phyloP scores from a whole-genome alignment of 1,139 yeast species.

The Protomyces gravidus region DNA sequence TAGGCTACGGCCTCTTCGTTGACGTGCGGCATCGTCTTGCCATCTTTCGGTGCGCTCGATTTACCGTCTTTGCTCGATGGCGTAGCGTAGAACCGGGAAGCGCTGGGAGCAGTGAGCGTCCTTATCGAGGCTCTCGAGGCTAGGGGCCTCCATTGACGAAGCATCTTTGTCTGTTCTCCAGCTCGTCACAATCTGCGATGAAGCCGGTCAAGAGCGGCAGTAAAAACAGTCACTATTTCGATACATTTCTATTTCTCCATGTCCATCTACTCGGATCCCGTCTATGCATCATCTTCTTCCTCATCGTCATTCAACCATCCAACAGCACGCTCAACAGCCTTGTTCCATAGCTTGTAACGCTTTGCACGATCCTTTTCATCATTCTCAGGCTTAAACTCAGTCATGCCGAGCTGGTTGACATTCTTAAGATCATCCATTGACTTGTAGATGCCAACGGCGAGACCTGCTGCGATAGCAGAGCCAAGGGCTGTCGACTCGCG shows the following conservation, averaged over 20 bases:
- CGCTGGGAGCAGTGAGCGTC: background rate
- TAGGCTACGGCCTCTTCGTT: slow-evolving; percentile 27
- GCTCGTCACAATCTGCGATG: too few species aligned
- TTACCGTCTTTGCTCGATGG: slow-evolving; percentile 8
- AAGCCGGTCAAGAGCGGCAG: too few species aligned
- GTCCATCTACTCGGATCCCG: too few species aligned
- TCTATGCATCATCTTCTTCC: slow-evolving; percentile 14
- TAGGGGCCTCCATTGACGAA: background rate
- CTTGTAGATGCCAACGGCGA: slow-evolving; percentile 73
- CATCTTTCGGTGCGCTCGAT: slow-evolving; percentile 14
- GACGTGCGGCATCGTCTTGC: slow-evolving; percentile 28
- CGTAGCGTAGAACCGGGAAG: background rate
- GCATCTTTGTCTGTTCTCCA: too few species aligned
- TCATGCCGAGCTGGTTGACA: slow-evolving; percentile 43
- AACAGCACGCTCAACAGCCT: slow-evolving; percentile 68
- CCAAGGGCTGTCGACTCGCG: slow-evolving; percentile 94
- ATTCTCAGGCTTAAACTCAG: slow-evolving; percentile 57
- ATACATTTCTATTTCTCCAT: too few species aligned
- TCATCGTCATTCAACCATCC: slow-evolving; percentile 52
- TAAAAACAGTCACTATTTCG: too few species aligned
- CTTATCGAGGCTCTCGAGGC: background rate
- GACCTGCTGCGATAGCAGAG: slow-evolving; percentile 93
- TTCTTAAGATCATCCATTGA: slow-evolving; percentile 60
- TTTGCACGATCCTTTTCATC: slow-evolving; percentile 58
- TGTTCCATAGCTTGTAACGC: slow-evolving; percentile 74